Percentiles rank a stretch among this genome's conserved stretches.
These are phyloP conservation scores for Penicillium sclerotiorum DNA, from an alignment of 2,329 filamentous ascomycete genomes.

Conservation along the genomic window DNA sequence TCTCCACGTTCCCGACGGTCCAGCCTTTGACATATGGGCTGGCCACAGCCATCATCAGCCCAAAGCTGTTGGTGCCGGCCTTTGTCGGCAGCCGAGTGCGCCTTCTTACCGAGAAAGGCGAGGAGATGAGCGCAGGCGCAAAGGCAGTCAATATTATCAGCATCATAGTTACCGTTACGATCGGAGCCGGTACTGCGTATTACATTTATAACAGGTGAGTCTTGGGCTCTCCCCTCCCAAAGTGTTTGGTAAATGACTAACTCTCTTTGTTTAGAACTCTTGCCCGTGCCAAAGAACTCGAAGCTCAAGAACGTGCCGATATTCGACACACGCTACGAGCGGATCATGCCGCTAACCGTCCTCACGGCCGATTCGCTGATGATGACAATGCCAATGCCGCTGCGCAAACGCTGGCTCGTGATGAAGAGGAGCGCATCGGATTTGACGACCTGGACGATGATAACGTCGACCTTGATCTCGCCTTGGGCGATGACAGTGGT, in stretches of 20 bases:
- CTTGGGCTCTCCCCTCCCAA: neutral
- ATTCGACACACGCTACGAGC: conserved; percentile 39
- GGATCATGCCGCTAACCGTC: conserved; percentile 39
- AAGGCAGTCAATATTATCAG: conserved; percentile 82
- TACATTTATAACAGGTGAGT: conserved; percentile 74
- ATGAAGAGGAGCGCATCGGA: conserved; percentile 49
- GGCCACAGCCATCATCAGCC: conserved; percentile 78
- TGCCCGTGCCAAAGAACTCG: conserved; percentile 52
- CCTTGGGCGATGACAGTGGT: conserved; percentile 49
- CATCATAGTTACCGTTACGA: conserved; percentile 70
- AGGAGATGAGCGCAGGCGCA: conserved; percentile 76
- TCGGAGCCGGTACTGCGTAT: conserved; percentile 77
- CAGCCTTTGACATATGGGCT: conserved; percentile 73
- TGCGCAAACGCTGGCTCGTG: conserved; percentile 42
- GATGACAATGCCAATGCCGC: conserved; percentile 45
- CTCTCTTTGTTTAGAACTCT: conserved; percentile 41
- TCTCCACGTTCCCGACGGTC: conserved; percentile 91
- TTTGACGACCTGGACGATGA: conserved; percentile 45
- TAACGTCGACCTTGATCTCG: conserved; percentile 42
- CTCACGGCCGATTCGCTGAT: conserved; percentile 39
- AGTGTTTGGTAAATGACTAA: neutral
- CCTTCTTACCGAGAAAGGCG: conserved; percentile 77
- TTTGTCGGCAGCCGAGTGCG: conserved; percentile 88
- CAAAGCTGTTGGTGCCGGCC: conserved; percentile 87
- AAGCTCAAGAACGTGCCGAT: conserved; percentile 49